A percentile compares a stretch with the other conserved stretches of the same genome.
Conservation (phyloP, 1,139 yeast species). For the Pichia kudriavzevii region DNA sequence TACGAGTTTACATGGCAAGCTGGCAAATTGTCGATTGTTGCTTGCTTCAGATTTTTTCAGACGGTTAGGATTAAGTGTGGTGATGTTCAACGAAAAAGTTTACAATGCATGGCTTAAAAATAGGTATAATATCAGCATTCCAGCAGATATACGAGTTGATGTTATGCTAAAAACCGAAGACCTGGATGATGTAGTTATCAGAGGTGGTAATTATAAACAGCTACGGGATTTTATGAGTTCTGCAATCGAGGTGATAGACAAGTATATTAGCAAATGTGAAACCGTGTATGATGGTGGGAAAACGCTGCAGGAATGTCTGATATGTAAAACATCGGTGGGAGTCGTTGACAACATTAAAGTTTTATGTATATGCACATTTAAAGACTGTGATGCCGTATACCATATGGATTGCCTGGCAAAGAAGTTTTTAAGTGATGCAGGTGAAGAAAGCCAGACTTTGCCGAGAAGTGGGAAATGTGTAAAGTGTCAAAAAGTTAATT, state of each 20-base stretch:
- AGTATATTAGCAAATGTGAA: slow-evolving; percentile 14
- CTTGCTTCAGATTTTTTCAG: slow-evolving; percentile 36
- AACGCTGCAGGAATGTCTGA: slow-evolving; percentile 11
- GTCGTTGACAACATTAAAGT: slow-evolving; percentile 14
- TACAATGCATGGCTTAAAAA: slow-evolving; percentile 16
- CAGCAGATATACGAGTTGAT: slow-evolving; percentile 18
- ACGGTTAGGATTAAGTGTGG: slow-evolving; percentile 30
- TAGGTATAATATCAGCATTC: slow-evolving; percentile 17
- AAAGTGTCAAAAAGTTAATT: slow-evolving; percentile 30
- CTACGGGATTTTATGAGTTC: slow-evolving; percentile 17
- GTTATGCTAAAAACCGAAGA: slow-evolving; percentile 3
- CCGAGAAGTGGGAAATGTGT: slow-evolving; percentile 39
- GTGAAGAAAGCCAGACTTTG: slow-evolving; percentile 24
- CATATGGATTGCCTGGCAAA: slow-evolving; percentile 42
- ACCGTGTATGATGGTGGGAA: neutral
- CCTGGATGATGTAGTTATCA: slow-evolving; percentile 7
- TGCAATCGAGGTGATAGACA: slow-evolving; percentile 10
- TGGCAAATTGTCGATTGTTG: slow-evolving; percentile 47
- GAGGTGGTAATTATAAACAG: slow-evolving; percentile 28
- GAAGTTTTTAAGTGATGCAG: slow-evolving; percentile 15
- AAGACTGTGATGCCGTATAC: slow-evolving; percentile 30
- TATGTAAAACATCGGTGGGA: slow-evolving; percentile 19
- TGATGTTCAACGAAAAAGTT: slow-evolving; percentile 19
- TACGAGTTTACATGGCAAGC: slow-evolving; percentile 37
- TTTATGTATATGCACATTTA: slow-evolving; percentile 33